phyloP scores from a whole-genome alignment of 148 eudicot genomes.

The Rhododendron griersonianum region DNA sequence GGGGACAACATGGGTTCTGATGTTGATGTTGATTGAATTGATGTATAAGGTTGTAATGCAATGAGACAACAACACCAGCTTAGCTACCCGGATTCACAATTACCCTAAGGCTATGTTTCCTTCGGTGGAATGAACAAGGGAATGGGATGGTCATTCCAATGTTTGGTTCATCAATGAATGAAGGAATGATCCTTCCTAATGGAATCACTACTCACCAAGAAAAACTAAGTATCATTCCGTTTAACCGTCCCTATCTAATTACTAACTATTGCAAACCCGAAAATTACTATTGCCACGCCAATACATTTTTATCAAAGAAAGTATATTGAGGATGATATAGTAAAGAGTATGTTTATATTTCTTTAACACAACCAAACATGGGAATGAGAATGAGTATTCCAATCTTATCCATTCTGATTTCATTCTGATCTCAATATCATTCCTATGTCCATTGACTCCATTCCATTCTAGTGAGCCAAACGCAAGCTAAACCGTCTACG shows the following conservation, averaged over 20 bases:
- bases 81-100: not conserved
- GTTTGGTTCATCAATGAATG: not conserved
- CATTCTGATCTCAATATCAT: not conserved
- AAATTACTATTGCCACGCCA: not conserved
- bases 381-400: not conserved
- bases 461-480: not conserved
- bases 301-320: not conserved
- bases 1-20: too few relatives aligned
- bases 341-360: not conserved
- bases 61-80: slow-evolving; percentile 3
- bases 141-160: not conserved
- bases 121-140: not conserved
- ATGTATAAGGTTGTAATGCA: not conserved
- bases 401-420: not conserved
- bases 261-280: not conserved
- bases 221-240: not conserved
- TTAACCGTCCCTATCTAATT: not conserved
- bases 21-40: not conserved
- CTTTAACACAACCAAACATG: not conserved
- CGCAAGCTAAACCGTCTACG: not conserved
- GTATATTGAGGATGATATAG: not conserved
- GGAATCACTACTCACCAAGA: not conserved
- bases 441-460: not conserved
- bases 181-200: not conserved
- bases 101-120: not conserved